A percentile compares a stretch with the other conserved stretches of the same genome.
phyloP scores from a whole-genome alignment of 2,329 filamentous ascomycete species.

The Talaromyces sp. region DNA sequence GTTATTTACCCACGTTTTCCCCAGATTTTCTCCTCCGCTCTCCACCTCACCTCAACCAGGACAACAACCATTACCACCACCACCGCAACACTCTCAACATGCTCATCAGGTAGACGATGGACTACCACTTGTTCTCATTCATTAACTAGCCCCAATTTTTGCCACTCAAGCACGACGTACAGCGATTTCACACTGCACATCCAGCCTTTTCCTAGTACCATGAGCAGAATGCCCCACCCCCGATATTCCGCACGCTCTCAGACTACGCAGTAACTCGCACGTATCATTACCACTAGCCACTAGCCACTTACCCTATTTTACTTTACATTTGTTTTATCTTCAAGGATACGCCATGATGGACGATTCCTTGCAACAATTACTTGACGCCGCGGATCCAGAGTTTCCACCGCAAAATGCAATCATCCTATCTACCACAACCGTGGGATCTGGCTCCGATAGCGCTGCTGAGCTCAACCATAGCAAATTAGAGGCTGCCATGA shows the following conservation, averaged over 20 bases:
- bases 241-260: conserved; percentile 11
- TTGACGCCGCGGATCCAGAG: conserved; percentile 18
- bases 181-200: neutral
- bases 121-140: no score
- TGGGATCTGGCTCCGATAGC: conserved; percentile 16
- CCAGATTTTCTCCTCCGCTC: conserved; percentile 16
- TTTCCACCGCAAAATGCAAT: conserved; percentile 16
- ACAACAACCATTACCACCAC: neutral
- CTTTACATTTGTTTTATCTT: neutral
- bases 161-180: neutral
- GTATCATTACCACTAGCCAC: neutral
- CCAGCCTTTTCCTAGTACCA: neutral
- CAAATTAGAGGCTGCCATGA: conserved; percentile 14
- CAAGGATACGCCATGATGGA: conserved; percentile 13
- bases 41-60: neutral
- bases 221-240: conserved; percentile 10
- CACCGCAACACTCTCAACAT: neutral
- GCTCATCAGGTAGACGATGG: neutral
- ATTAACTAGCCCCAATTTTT: neutral
- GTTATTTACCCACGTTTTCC: conserved; percentile 17
- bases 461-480: conserved; percentile 11
- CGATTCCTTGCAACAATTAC: conserved; percentile 20
- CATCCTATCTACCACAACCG: conserved; percentile 10
- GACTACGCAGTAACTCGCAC: neutral
- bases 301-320: neutral